Base-by-base conservation (phyloP, 1,139 yeast genomes). In the Diutina rugosa region DNA sequence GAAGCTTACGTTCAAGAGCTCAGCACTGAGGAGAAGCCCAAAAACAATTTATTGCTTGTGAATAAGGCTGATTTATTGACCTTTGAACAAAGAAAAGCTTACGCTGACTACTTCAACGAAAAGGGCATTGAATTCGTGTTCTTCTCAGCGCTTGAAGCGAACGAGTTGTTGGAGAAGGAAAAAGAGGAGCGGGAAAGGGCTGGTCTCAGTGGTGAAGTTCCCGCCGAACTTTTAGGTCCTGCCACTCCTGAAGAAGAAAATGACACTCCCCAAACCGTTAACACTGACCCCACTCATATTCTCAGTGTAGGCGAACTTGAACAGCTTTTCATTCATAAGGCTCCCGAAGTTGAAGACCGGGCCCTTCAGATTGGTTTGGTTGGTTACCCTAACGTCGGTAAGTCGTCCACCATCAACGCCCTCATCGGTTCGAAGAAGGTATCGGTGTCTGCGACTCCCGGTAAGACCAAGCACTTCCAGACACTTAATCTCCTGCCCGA, bases 401-500 rank as follows among this genome's bases (percentile, higher is more conserved):
- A 91, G 70, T 91, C 97, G 1, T 90, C 97, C 10, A 91, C 98
- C 10, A 91, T 91, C 64, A 91, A 91, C 69, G 97, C 98, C 0
- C 78, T 95, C 55, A 95, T 93, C 55, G 99, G 99, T 26, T 84
- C 97, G 30, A 95, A 95, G 67, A 91, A 90, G 68, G 99, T 95
- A 12, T 90, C 98, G 0, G 99, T 95, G 47, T 93, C 99, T 1
- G 79, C 99, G 1, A 95, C 99, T 0, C 99, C 99, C 6, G 99
- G 99, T 74, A 95, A 95, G 69, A 95, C 99, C 18, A 95, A 95
- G 70, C 99, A 95, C 77, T 95, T 95, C 78, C 99, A 95, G 75
- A 95, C 99, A 1, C 90, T 95, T 60, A 82, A 85, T 65, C 79
- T 95, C 54, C 84, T 97, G 0, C 87, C 87, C 55, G 79, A 86